A percentile compares a stretch with the other conserved stretches of the same genome.
These are phyloP conservation scores for Sphagnum contortum DNA, from an alignment of 225 moss, liverwort and hornwort species.

Conservation along the genomic window DNA sequence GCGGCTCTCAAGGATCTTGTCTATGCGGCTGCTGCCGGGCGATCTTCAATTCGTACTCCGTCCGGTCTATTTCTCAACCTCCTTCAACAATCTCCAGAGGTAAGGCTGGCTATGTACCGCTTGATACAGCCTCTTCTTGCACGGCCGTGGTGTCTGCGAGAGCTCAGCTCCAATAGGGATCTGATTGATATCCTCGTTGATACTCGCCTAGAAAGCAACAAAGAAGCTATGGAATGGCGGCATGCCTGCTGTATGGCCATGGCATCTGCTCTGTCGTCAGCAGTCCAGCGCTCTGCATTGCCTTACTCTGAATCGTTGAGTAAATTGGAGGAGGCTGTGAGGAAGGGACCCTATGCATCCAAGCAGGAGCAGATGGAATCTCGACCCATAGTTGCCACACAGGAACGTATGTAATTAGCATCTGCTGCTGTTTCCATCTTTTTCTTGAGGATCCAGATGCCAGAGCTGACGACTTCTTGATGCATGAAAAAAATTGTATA, in stretches of 20 bases:
- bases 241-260: conserved; percentile 61
- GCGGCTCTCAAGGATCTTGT: conserved; percentile 55
- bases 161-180: conserved; percentile 37
- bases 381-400: conserved; percentile 49
- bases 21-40: conserved; percentile 55
- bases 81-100: conserved; percentile 51
- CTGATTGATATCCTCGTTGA: conserved; percentile 50
- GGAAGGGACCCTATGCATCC: conserved; percentile 44
- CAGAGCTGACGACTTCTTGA: too few species aligned
- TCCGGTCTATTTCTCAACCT: conserved; percentile 44
- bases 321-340: conserved; percentile 48
- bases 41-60: conserved; percentile 51
- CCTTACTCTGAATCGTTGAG: conserved; percentile 32
- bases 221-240: conserved; percentile 67
- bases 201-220: conserved; percentile 42
- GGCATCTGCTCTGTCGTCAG: conserved; percentile 43
- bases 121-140: conserved; percentile 44
- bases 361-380: conserved; percentile 28
- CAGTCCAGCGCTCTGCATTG: conserved; percentile 41
- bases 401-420: conserved; percentile 37
- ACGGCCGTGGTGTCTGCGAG: conserved; percentile 50
- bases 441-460: too few species aligned
- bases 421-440: neutral
- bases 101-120: conserved; percentile 57
- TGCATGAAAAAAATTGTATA: too few species aligned